Percentiles rank a stretch among this genome's conserved stretches.
Evolutionary conservation across 768 basidiomycete species (phyloP).

Genomic region (Cubamyces lactineus): DNA sequence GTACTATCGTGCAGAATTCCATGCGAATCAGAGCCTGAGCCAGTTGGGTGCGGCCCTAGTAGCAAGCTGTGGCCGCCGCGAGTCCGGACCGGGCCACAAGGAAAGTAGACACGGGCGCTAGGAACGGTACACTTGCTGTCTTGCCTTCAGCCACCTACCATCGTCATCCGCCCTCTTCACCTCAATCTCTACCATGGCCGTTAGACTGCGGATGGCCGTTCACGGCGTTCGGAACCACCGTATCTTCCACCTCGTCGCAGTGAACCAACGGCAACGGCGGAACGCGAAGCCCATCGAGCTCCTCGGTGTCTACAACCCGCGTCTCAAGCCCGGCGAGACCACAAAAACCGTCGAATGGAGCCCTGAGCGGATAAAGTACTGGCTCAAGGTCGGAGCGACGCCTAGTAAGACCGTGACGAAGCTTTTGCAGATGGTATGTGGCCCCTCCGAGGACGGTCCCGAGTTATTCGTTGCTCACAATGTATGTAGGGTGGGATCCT

Average conservation of each 20-base stretch:
- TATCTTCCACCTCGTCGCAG: slow-evolving; percentile 85
- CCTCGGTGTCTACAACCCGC: slow-evolving; percentile 84
- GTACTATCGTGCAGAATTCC: too few relatives aligned
- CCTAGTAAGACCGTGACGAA: slow-evolving; percentile 80
- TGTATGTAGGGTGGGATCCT: slow-evolving; percentile 25
- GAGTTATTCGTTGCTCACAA: neutral
- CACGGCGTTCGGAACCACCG: slow-evolving; percentile 77
- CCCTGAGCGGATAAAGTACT: slow-evolving; percentile 85
- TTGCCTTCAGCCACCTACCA: slow-evolving; percentile 6
- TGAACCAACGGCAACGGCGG: slow-evolving; percentile 68
- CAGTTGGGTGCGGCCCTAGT: too few relatives aligned
- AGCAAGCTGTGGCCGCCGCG: too few relatives aligned
- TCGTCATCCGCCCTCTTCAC: neutral
- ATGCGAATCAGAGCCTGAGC: too few relatives aligned
- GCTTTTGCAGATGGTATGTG: slow-evolving; percentile 77
- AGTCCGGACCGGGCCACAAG: neutral
- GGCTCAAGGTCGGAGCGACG: slow-evolving; percentile 83
- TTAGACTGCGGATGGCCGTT: slow-evolving; percentile 84
- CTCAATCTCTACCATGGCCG: slow-evolving; percentile 56
- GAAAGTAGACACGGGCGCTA: neutral
- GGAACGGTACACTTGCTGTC: neutral
- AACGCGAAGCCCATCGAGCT: slow-evolving; percentile 88
- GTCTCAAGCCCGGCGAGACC: slow-evolving; percentile 48
- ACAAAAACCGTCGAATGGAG: slow-evolving; percentile 89
- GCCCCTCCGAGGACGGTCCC: neutral